Conservation (phyloP, 169 alveolate genomes). For the Plasmodium fragile region DNA sequence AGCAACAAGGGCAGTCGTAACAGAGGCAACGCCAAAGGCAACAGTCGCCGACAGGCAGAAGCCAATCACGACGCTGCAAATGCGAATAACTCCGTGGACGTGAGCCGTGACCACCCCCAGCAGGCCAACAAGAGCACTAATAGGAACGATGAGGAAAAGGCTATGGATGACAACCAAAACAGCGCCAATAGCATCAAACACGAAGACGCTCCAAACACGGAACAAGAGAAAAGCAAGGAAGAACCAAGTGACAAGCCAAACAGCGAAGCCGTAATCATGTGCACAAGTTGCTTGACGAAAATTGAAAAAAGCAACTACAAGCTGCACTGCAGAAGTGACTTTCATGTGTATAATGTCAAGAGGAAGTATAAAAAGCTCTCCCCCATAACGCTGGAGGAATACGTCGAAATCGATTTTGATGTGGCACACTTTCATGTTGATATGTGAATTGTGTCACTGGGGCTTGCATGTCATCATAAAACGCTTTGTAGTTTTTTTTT, state of each 20-base stretch:
- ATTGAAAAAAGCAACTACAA: conserved; percentile 78
- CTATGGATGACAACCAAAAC: background rate
- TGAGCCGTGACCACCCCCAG: background rate
- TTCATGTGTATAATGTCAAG: conserved; percentile 87
- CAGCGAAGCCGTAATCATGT: conserved; percentile 70
- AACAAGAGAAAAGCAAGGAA: background rate
- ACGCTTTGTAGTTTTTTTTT: no score
- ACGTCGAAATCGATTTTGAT: conserved; percentile 76
- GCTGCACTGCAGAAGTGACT: conserved; percentile 87
- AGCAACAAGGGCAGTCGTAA: background rate
- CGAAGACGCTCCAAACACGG: background rate
- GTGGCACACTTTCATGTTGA: conserved; percentile 76
- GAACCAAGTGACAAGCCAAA: conserved; percentile 13
- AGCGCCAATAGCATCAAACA: background rate
- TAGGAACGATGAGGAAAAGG: background rate
- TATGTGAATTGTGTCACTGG: conserved; percentile 35
- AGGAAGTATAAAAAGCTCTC: conserved; percentile 84
- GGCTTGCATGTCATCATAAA: no score
- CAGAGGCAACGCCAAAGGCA: conserved; percentile 2
- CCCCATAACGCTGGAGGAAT: conserved; percentile 87
- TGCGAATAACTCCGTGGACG: background rate
- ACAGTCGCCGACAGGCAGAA: background rate
- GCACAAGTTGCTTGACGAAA: conserved; percentile 82
- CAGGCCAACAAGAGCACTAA: background rate
- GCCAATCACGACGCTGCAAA: background rate